Evolutionary conservation across 805 yeast genomes (phyloP), one percentile per base, ranked within the genome.

Genomic region (Hanseniaspora valbyensis): DNA sequence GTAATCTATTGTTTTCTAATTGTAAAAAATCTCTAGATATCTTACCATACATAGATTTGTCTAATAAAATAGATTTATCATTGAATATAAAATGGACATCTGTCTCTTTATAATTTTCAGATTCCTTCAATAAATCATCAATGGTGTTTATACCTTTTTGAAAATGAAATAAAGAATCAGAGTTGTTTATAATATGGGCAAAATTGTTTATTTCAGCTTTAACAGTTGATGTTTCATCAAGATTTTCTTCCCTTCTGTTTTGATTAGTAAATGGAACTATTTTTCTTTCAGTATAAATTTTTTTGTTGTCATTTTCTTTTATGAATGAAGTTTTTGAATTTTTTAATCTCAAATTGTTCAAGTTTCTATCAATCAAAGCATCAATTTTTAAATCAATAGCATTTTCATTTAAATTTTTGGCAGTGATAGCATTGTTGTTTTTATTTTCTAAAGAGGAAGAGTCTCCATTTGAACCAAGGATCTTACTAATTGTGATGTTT

Each of bases 311-410:
- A 22, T 26, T 48, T 38, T 29, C 52, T 44, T 25, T 50, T 18
- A 7, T 26, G 29, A 26, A n/a, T n/a, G n/a, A n/a, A n/a, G n/a
- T n/a, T n/a, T n/a, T 28, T 32, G n/a, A 32, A 13, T 8, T 9
- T 5, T 32, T 32, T 32, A 13, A n/a, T 8, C 13, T 32, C 16
- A 32, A 8, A 5, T 37, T 37, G 14, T 32, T 30, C 26, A 56
- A 33, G 30, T 42, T 48, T 16, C 44, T 33, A 16, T 41, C 12
- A 2, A 45, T 45, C 21, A 38, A 39, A 2, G 44, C 44, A 2
- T 55, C 52, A 2, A 58, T 53, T 6, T 72, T 59, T 12, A 61
- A 58, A 0, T 49, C 46, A 13, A 58, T 59, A 49, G 72, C 58
- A 6, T 56, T 59, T 1, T 30, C 39, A 2, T 54, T 52, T 8